Evolutionary conservation across 1,284 basidiomycete genomes (phyloP).

Genomic region (Malassezia cuniculi): DNA sequence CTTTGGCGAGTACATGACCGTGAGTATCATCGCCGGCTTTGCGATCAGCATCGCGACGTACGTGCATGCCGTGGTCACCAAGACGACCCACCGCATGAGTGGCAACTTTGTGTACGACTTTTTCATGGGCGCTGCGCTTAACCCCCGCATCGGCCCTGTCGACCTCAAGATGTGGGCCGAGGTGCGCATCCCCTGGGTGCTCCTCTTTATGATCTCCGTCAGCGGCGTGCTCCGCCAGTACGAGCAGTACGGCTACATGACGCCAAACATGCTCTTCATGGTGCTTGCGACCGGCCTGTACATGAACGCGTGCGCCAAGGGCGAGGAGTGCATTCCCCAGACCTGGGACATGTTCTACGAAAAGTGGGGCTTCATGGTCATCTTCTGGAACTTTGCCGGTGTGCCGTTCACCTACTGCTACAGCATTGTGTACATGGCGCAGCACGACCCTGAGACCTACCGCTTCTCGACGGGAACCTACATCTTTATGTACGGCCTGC

Average conservation of each 20-base stretch:
- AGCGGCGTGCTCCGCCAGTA: constrained; percentile 93
- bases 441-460: constrained; percentile 78
- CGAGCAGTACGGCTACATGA: constrained; percentile 68
- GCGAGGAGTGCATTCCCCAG: constrained; percentile 83
- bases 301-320: constrained; percentile 69
- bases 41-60: constrained; percentile 46
- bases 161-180: constrained; percentile 99
- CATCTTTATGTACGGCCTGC: constrained; percentile 47
- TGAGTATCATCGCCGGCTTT: constrained; percentile 84
- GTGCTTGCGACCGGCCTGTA: constrained; percentile 88
- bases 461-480: constrained; percentile 67
- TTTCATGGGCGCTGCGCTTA: constrained; percentile 81
- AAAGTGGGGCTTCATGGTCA: constrained; percentile 46
- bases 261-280: constrained; percentile 95
- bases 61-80: constrained; percentile 37
- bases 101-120: constrained; percentile 65
- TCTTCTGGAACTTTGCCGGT: constrained; percentile 72
- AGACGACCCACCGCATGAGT: constrained; percentile 58
- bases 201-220: constrained; percentile 82
- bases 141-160: constrained; percentile 81
- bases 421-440: constrained; percentile 93
- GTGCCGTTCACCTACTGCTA: constrained; percentile 56
- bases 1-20: constrained; percentile 90
- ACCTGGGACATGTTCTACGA: constrained; percentile 59
- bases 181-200: constrained; percentile 92